Base-by-base conservation (phyloP, 2,329 filamentous ascomycete species). In the Lecanicillium sp. region DNA sequence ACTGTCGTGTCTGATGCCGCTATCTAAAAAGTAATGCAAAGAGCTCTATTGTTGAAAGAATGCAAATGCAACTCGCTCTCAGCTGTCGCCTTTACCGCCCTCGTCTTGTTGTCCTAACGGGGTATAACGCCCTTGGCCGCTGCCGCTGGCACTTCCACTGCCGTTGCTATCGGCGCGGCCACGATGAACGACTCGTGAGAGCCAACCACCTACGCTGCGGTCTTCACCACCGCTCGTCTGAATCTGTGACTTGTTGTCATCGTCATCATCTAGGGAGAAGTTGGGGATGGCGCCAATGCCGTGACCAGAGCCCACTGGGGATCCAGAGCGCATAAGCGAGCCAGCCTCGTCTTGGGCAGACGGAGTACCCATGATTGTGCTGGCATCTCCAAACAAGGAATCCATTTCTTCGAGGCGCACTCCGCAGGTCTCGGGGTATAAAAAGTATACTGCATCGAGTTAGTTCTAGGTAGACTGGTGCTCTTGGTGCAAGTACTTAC, bases 351-450 rank as follows among this genome's bases (percentile, higher is more conserved):
- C 81, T 42, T 80, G 73, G 2, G 86, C 71, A 32, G 80, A 78
- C 2, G 90, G 89, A 0, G 90, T 95, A 29, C 70, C 73, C 35
- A 85, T 81, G 9, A 82, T 77, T 3, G 86, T 89, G 18, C 85
- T 92, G 27, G 89, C 85, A 59, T 98, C 92, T 47, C 92, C 92
- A 54, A 98, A 98, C 13, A 98, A 66, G 3, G 79, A 75, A 57
- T 94, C 86, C 92, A 98, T 98, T 50, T 98, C 92, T 63, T 98
- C 92, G 36, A 98, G 73, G 41, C 89, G 83, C 42, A 98, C 81
- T 52, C 94, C 94, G 49, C 89, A 92, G 0, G 92, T 98, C 63
- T 98, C 92, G 20, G 92, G 92, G 59, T 96, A 98, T 49, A 95
- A 77, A 63, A 96, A 96, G 64, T 90, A 98, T 7, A 98, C 92